Percentiles rank a stretch among this genome's conserved stretches.
Conservation (phyloP, 2,329 filamentous ascomycete genomes). For the Endothia cerciana region DNA sequence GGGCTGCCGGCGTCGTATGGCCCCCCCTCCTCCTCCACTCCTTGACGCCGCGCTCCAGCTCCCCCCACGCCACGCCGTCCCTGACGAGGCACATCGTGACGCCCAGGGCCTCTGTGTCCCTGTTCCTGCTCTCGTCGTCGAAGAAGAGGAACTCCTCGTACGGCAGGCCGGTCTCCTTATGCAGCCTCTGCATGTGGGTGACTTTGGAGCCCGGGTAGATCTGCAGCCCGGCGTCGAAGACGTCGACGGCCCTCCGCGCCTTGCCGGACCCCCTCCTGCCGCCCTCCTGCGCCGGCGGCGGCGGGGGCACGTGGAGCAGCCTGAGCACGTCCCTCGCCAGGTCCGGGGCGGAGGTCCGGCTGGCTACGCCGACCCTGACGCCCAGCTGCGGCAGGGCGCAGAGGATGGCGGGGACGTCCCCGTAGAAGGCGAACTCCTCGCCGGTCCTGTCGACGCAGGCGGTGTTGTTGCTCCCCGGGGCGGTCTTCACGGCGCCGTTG, state of each 20-base stretch:
- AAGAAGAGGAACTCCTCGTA: constrained; percentile 94
- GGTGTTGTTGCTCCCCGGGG: constrained; percentile 43
- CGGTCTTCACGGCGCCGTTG: constrained; percentile 64
- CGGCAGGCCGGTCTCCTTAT: constrained; percentile 69
- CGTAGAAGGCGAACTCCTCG: constrained; percentile 73
- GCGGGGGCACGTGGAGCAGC: constrained; percentile 63
- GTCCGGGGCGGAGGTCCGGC: constrained; percentile 78
- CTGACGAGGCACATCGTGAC: constrained; percentile 83
- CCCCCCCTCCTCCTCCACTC: constrained; percentile 79
- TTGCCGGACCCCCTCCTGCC: constrained; percentile 36
- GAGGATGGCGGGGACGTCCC: constrained; percentile 69
- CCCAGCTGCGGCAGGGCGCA: constrained; percentile 56
- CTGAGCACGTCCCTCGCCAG: constrained; percentile 81
- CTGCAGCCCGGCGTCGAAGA: constrained; percentile 65
- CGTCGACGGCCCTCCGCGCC: constrained; percentile 55
- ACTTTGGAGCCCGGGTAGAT: constrained; percentile 81
- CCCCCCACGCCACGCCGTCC: constrained; percentile 76
- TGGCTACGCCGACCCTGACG: constrained; percentile 61
- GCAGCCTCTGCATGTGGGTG: constrained; percentile 78
- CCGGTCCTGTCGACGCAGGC: constrained; percentile 58
- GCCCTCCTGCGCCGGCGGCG: constrained; percentile 34
- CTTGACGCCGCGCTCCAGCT: constrained; percentile 78
- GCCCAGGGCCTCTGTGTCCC: constrained; percentile 77
- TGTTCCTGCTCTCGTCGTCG: constrained; percentile 86
- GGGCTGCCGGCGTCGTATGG: constrained; percentile 1